phyloP scores from a whole-genome alignment of 78 protist genomes.

The Monocercomonoides exilis region DNA sequence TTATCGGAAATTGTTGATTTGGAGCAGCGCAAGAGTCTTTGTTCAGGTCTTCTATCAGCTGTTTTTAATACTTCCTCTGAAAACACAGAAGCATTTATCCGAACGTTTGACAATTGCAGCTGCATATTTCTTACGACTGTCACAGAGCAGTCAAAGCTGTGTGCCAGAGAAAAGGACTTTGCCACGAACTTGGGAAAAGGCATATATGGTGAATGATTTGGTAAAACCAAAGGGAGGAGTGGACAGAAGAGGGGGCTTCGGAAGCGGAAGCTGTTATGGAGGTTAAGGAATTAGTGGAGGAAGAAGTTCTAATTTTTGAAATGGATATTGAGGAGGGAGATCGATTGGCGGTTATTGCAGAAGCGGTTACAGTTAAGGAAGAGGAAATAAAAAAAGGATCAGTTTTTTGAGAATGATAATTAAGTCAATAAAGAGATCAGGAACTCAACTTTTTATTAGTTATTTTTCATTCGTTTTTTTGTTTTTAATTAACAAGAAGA shows the following conservation, averaged over 20 bases:
- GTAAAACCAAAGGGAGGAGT: too few relatives aligned
- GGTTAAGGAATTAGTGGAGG: background rate
- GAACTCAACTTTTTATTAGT: too few relatives aligned
- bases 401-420: too few relatives aligned
- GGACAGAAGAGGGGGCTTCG: background rate
- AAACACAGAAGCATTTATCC: background rate
- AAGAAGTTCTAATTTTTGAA: background rate
- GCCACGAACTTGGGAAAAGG: background rate
- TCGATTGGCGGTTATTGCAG: background rate
- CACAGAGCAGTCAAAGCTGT: background rate
- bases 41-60: background rate
- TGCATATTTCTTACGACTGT: background rate
- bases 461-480: too few relatives aligned
- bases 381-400: too few relatives aligned
- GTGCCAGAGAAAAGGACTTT: background rate
- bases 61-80: background rate
- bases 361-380: too few relatives aligned
- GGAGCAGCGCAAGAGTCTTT: background rate
- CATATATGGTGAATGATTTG: background rate
- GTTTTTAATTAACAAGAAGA: too few relatives aligned
- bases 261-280: background rate
- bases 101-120: background rate
- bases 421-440: too few relatives aligned
- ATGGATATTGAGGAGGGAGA: background rate
- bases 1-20: background rate